Evolutionary conservation across 139 green algal species (phyloP).

Genomic region (Coccomyxa sp.): DNA sequence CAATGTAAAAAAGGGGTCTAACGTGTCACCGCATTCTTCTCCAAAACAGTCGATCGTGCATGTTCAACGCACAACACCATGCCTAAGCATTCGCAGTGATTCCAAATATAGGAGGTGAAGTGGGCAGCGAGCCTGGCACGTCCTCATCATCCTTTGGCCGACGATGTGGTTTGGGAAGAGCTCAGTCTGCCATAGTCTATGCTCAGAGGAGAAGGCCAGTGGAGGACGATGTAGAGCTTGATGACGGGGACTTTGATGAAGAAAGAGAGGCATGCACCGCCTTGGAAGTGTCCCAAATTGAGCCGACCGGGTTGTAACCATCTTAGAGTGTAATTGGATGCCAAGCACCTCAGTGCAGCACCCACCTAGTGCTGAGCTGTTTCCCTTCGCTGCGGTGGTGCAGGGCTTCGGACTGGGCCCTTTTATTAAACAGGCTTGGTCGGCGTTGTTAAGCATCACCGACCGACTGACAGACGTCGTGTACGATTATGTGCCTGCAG

Average conservation of each 20-base stretch:
- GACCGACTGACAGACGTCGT: conserved; percentile 6
- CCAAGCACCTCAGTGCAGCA: background rate
- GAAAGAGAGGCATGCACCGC: background rate
- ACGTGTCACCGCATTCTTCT: no score
- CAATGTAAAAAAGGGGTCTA: no score
- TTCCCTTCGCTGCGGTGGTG: background rate
- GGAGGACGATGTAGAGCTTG: conserved; percentile 23
- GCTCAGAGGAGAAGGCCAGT: background rate
- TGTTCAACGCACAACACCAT: no score
- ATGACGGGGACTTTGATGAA: conserved; percentile 20
- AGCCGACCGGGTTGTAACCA: background rate
- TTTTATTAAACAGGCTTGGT: background rate
- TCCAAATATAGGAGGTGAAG: no score
- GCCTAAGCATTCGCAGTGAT: no score
- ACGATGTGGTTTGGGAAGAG: no score
- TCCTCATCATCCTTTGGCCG: no score
- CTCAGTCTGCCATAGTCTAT: background rate
- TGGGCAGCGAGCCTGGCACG: no score
- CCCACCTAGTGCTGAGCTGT: background rate
- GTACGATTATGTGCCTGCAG: background rate
- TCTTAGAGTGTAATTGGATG: no score
- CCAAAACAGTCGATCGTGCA: no score
- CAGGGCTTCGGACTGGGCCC: background rate
- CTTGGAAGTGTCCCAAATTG: background rate
- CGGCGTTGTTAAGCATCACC: background rate